phyloP scores from a whole-genome alignment of 116 monocot genomes.

The Papilionanthe hybrid region DNA sequence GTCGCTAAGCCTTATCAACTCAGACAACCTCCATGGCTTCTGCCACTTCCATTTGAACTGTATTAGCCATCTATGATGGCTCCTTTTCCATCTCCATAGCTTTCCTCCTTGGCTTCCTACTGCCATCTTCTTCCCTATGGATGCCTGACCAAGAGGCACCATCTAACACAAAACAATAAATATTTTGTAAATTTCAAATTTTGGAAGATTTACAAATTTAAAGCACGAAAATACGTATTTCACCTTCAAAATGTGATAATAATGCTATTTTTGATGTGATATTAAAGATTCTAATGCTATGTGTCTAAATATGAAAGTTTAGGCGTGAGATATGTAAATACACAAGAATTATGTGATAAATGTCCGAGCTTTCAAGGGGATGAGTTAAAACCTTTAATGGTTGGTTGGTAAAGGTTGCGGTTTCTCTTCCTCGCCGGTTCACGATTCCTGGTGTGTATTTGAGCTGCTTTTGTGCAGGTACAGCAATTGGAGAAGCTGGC shows the following conservation, averaged over 20 bases:
- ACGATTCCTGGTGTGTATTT: conserved; percentile 89
- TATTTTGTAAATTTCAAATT: too few relatives aligned
- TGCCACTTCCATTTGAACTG: conserved; percentile 99
- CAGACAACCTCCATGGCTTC: conserved; percentile 96
- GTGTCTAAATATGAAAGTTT: too few relatives aligned
- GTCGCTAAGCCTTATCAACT: conserved; percentile 76
- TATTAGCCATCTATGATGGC: conserved; percentile 92
- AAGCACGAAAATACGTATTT: too few relatives aligned
- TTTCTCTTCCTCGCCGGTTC: conserved; percentile 56
- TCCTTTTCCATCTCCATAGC: conserved; percentile 98
- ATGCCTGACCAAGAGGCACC: conserved; percentile 53
- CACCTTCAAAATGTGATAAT: too few relatives aligned
- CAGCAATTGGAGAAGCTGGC: conserved; percentile 68
- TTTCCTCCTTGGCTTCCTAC: conserved; percentile 59
- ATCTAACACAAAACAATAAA: conserved; percentile 22
- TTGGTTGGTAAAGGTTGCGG: conserved; percentile 31
- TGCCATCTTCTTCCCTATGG: conserved; percentile 61
- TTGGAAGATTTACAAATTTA: too few relatives aligned
- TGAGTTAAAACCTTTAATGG: conserved; percentile 50
- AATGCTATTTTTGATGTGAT: too few relatives aligned
- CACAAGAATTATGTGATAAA: too few relatives aligned
- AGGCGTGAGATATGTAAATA: too few relatives aligned
- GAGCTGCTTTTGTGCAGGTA: conserved; percentile 95
- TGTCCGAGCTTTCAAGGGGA: too few relatives aligned
- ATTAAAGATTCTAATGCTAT: too few relatives aligned